Evolutionary conservation across 2,329 filamentous ascomycete genomes (phyloP).

Genomic region (Tolypocladium sp.): DNA sequence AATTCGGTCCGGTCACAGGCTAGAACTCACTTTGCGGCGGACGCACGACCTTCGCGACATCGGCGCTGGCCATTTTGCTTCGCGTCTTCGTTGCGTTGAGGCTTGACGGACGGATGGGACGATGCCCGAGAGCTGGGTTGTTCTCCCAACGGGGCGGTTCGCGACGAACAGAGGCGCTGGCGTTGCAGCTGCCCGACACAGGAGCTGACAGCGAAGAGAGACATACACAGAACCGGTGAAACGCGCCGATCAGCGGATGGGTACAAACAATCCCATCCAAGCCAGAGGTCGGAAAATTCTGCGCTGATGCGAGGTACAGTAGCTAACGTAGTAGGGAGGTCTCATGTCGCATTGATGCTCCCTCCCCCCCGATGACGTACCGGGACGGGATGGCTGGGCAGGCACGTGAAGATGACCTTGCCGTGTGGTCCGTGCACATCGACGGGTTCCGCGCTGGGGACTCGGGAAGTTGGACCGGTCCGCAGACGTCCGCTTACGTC

Average conservation of each 20-base stretch:
- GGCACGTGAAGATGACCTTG: neutral
- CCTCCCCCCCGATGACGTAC: neutral
- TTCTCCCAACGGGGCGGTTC: neutral
- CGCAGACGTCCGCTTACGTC: too few relatives aligned
- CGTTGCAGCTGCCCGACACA: neutral
- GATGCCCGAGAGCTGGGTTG: neutral
- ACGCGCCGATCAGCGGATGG: neutral
- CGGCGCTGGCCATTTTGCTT: constrained; percentile 1
- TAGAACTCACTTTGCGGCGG: neutral
- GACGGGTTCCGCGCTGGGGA: neutral
- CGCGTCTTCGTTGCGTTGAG: neutral
- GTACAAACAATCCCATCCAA: neutral
- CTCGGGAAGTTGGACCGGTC: neutral
- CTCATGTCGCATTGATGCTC: neutral
- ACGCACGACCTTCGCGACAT: neutral
- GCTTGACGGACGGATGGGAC: neutral
- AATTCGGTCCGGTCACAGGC: neutral
- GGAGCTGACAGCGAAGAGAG: neutral
- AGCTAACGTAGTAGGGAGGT: neutral
- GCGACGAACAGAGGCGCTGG: neutral
- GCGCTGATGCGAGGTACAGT: neutral
- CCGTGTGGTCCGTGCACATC: neutral
- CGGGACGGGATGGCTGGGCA: neutral
- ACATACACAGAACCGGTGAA: neutral
- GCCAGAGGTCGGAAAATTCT: neutral